Evolutionary conservation across 805 yeast species (phyloP).

Genomic region (Metschnikowia drakensbergensis): DNA sequence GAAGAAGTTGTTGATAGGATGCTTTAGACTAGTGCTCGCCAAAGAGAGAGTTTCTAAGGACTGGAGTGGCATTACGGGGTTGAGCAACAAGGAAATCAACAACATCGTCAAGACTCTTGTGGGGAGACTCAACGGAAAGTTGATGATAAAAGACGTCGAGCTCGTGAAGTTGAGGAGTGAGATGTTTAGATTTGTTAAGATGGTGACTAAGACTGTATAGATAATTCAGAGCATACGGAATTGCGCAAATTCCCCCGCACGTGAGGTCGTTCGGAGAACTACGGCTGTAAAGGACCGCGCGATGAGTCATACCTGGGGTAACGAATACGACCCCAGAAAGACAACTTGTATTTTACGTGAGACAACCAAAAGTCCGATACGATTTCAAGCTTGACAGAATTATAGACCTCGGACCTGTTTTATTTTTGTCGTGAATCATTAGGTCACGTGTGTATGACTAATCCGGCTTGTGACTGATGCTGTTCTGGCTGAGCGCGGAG

Average conservation of each 20-base stretch:
- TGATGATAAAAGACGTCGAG: conserved; percentile 36
- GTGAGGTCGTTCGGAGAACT: background rate
- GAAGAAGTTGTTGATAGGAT: conserved; percentile 39
- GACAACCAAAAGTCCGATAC: too few relatives aligned
- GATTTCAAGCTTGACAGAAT: too few relatives aligned
- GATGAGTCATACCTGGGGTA: background rate
- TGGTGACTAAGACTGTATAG: conserved; percentile 32
- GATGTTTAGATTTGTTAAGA: conserved; percentile 39
- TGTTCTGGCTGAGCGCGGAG: background rate
- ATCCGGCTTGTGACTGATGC: background rate
- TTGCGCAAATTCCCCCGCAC: background rate
- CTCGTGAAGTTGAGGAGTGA: conserved; percentile 35
- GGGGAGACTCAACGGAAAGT: conserved; percentile 39
- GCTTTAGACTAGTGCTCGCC: conserved; percentile 37
- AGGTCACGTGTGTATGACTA: background rate
- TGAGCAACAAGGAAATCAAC: conserved; percentile 34
- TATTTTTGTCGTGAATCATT: background rate
- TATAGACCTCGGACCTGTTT: too few relatives aligned
- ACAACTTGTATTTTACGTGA: too few relatives aligned
- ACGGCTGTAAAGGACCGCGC: background rate
- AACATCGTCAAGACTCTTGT: conserved; percentile 33
- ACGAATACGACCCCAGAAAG: too few relatives aligned
- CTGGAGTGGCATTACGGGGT: conserved; percentile 38
- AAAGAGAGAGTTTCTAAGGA: conserved; percentile 27
- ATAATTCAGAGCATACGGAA: background rate